Evolutionary conservation across 805 yeast genomes (phyloP).

Genomic region (Torulaspora microellipsoides): DNA sequence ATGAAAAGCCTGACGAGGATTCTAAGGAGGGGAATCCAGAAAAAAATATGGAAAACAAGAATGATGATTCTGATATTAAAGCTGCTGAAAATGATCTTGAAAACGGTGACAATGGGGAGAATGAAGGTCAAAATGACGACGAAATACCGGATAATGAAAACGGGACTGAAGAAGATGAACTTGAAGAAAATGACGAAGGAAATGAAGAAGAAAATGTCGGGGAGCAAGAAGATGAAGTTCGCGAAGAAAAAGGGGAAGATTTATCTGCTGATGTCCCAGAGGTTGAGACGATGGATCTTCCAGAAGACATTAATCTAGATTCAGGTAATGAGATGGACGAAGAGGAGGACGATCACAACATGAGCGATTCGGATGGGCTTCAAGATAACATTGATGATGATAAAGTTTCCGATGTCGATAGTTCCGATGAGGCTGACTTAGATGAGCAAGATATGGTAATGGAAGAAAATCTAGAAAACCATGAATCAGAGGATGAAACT

Average conservation of each 20-base stretch:
- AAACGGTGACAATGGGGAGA: constrained; percentile 36
- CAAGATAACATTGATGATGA: constrained; percentile 72
- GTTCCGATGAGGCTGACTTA: constrained; percentile 31
- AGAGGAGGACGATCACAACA: constrained; percentile 42
- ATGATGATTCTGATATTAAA: constrained; percentile 41
- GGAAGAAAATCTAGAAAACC: constrained; percentile 29
- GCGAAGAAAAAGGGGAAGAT: constrained; percentile 62
- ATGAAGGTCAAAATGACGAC: constrained; percentile 33
- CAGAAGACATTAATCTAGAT: constrained; percentile 88
- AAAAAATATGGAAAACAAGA: constrained; percentile 52
- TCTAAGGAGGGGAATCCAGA: constrained; percentile 82
- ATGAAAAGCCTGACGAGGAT: constrained; percentile 76
- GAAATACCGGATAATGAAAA: constrained; percentile 36
- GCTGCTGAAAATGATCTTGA: constrained; percentile 36
- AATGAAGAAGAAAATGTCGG: constrained; percentile 71
- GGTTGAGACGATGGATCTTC: constrained; percentile 79
- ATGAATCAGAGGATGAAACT: constrained; percentile 32
- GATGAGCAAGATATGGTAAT: constrained; percentile 32
- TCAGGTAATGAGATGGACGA: constrained; percentile 61
- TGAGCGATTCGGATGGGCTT: constrained; percentile 34
- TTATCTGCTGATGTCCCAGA: constrained; percentile 76
- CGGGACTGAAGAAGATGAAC: constrained; percentile 42
- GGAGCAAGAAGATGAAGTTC: constrained; percentile 75
- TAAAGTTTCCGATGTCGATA: constrained; percentile 39
- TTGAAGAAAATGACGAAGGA: constrained; percentile 49